Evolutionary conservation across 495 filamentous ascomycete species (phyloP), one percentile per base, ranked within the genome.

Genomic region (Talaromyces trachyspermus): DNA sequence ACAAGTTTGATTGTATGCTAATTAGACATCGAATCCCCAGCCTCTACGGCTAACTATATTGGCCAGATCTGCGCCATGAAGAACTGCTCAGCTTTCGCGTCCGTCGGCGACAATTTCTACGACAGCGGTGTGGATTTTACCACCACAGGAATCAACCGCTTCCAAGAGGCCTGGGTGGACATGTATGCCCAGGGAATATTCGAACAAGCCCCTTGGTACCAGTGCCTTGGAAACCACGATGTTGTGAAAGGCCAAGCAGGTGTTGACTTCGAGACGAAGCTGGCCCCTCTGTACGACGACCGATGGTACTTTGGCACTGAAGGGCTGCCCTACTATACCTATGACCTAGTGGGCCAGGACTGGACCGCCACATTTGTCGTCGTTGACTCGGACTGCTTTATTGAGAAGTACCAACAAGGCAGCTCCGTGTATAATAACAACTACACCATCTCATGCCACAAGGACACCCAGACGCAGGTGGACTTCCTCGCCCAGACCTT

Each of bases 51-150:
- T 19, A 22, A 23, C 24, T 56, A 56, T 30, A 56, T 56, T 30
- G 48, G 47, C 11, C 36, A 51, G 18, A 33, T 56, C 30, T 56
- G 54, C 37, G 38, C 48, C 14, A 41, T 18, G 27, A 56, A 56
- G 47, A 37, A 56, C 39, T 56, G 54, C 51, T 39, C 36, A 0
- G 54, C 54, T 11, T 51, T 56, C 22, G 9, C 51, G 1, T 56
- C 54, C 8, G 51, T 56, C 18, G 54, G 54, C 17, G 54, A 56
- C 39, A 56, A 56, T 25, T 56, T 56, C 48, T 56, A 56, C 48
- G 51, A 54, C 26, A 56, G 54, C 43, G 54, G 51, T 8, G 45
- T 56, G 14, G 51, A 47, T 45, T 56, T 56, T 42, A 50, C 47
- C 4, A 48, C 54, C 8, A 46, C 47, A 5, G 54, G 54, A 10